Evolutionary conservation across 192 early-diverging fungal genomes (phyloP).

Genomic region (Geranomyces variabilis): DNA sequence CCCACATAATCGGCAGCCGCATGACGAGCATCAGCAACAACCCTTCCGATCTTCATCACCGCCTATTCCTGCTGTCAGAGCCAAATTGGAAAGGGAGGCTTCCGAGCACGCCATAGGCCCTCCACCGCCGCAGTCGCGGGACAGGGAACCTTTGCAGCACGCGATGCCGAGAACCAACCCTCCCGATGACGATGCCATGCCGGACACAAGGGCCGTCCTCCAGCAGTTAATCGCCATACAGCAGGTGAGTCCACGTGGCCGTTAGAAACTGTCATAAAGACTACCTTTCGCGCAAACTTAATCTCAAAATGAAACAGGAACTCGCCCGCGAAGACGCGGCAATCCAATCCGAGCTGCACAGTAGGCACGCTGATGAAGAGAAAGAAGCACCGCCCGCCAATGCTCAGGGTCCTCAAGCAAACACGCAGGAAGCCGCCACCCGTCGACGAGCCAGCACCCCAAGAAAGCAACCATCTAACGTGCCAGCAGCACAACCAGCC

Average conservation of each 20-base stretch:
- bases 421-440: not conserved
- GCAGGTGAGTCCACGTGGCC: conserved; percentile 23
- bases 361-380: not conserved
- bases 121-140: too few relatives aligned
- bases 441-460: conserved; percentile 1
- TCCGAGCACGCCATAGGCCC: too few relatives aligned
- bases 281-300: not conserved
- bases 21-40: not conserved
- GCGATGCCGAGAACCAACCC: not conserved
- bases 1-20: too few relatives aligned
- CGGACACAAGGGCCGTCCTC: conserved; percentile 23
- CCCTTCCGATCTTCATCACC: conserved; percentile 1
- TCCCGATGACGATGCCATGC: not conserved
- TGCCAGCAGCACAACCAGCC: not conserved
- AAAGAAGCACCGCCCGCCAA: not conserved
- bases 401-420: not conserved
- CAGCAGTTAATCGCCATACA: conserved; percentile 27
- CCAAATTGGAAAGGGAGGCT: too few relatives aligned
- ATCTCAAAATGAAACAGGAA: not conserved
- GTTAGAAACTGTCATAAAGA: too few relatives aligned
- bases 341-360: conserved; percentile 26
- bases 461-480: not conserved
- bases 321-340: conserved; percentile 25
- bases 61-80: not conserved
- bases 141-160: too few relatives aligned